Percentiles rank a stretch among this genome's conserved stretches.
phyloP scores from a whole-genome alignment of 768 basidiomycete genomes.

The Peribolospora baueri region DNA sequence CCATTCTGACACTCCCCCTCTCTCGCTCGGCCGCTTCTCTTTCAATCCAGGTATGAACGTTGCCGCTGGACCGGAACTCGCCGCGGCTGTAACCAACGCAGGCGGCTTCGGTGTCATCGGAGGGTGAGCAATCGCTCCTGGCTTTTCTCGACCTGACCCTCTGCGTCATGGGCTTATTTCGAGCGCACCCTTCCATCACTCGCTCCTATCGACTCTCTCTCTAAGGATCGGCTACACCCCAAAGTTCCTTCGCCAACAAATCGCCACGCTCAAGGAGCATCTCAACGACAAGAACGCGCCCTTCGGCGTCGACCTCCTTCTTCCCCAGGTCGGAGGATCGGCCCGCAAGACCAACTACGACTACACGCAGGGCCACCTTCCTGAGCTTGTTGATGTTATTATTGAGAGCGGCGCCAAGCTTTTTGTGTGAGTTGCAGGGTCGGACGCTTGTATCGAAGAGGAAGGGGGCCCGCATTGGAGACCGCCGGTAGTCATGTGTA shows the following conservation, averaged over 20 bases:
- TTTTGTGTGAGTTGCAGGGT: slow-evolving; percentile 67
- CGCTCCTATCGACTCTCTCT: neutral
- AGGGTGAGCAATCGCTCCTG: slow-evolving; percentile 23
- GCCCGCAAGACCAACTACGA: slow-evolving; percentile 71
- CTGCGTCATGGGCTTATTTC: neutral
- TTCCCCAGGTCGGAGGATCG: slow-evolving; percentile 63
- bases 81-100: slow-evolving; percentile 80
- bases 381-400: slow-evolving; percentile 66
- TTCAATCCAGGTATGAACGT: neutral
- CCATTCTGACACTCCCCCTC: too few relatives aligned
- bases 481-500: neutral
- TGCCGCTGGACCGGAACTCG: slow-evolving; percentile 39
- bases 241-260: slow-evolving; percentile 53
- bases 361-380: slow-evolving; percentile 67
- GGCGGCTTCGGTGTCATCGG: slow-evolving; percentile 84
- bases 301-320: slow-evolving; percentile 73
- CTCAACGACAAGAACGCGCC: slow-evolving; percentile 50
- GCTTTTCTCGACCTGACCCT: slow-evolving; percentile 1
- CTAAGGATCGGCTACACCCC: slow-evolving; percentile 44
- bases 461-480: too few relatives aligned
- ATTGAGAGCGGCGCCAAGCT: slow-evolving; percentile 69
- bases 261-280: slow-evolving; percentile 42
- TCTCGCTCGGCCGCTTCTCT: too few relatives aligned
- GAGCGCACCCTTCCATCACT: slow-evolving; percentile 4
- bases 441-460: too few relatives aligned